Evolutionary conservation across 805 yeast genomes (phyloP).

Genomic region (Pichia kluyveri): DNA sequence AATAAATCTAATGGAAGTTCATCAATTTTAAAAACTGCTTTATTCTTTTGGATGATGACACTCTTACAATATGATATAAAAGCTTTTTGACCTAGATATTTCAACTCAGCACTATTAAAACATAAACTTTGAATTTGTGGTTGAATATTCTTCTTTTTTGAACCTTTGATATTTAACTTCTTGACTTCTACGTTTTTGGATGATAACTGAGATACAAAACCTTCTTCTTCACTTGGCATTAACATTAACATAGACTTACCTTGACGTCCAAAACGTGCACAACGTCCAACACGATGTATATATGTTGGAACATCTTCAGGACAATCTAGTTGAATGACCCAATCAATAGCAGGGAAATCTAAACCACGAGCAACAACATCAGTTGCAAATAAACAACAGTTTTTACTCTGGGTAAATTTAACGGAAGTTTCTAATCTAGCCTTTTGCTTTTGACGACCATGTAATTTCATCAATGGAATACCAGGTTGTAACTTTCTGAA

Average conservation of each 20-base stretch:
- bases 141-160: slow-evolving; percentile 65
- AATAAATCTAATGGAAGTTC: slow-evolving; percentile 71
- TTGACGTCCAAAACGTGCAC: slow-evolving; percentile 76
- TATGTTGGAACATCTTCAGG: slow-evolving; percentile 88
- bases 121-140: slow-evolving; percentile 83
- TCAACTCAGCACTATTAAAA: slow-evolving; percentile 84
- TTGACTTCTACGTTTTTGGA: slow-evolving; percentile 60
- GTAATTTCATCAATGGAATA: slow-evolving; percentile 73
- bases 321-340: slow-evolving; percentile 91
- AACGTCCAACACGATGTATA: slow-evolving; percentile 85
- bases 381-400: slow-evolving; percentile 79
- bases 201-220: slow-evolving; percentile 55
- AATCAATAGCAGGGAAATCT: slow-evolving; percentile 87
- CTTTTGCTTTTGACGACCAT: slow-evolving; percentile 87
- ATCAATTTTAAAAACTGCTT: slow-evolving; percentile 72
- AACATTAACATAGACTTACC: slow-evolving; percentile 81
- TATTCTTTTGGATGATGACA: slow-evolving; percentile 77
- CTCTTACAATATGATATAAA: slow-evolving; percentile 87
- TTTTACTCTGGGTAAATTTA: slow-evolving; percentile 68
- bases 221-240: slow-evolving; percentile 75
- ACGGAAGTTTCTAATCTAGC: slow-evolving; percentile 75
- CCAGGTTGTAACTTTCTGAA: slow-evolving; percentile 89
- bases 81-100: slow-evolving; percentile 92
- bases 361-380: slow-evolving; percentile 90
- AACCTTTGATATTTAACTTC: slow-evolving; percentile 63